Evolutionary conservation across 2,329 filamentous ascomycete species (phyloP), one percentile per base, ranked within the genome.

Genomic region (Claviceps maximensis): DNA sequence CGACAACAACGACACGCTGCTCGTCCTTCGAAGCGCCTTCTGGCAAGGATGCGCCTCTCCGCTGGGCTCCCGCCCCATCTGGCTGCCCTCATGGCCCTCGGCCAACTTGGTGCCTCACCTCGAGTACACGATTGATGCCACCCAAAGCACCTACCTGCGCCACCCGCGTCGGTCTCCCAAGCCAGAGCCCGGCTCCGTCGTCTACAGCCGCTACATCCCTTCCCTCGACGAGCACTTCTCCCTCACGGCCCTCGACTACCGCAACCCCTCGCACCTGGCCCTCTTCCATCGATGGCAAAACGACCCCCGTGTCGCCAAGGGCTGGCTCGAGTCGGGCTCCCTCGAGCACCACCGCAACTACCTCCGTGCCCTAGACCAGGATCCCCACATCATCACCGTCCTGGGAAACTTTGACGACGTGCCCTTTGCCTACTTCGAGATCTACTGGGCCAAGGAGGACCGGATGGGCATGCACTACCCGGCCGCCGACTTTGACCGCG

Each of bases 231-330:
- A 89, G 71, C 83, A 79, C 62, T 89, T 89, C 65, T 85, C 82
- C 54, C 82, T 89, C 67, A 73, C 83, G 47, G 82, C 78, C 10
- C 73, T 89, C 1, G 81, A 89, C 65, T 84, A 78, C 68, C 61
- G 71, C 48, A 72, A 86, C 61, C 62, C 72, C 0, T 71, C 75
- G 55, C 84, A 89, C 66, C 67, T 89, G 49, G 67, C 72, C 23
- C 72, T 87, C 9, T 89, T 89, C 72, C 80, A 89, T 68, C 74
- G 71, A 42, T 89, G 86, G 86, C 86, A 89, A 67, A 89, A 89
- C 63, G 85, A 89, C 63, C 85, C 85, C 40, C 83, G 86, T 53
- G 86, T 89, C 46, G 83, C 84, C 23, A 76, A 80, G 60, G 84
- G 84, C 4, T 89, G 86, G 86, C 86, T 86, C 61, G 83, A 87